phyloP scores from a whole-genome alignment of 352 stramenopile species.

The Phytophthora citricola region DNA sequence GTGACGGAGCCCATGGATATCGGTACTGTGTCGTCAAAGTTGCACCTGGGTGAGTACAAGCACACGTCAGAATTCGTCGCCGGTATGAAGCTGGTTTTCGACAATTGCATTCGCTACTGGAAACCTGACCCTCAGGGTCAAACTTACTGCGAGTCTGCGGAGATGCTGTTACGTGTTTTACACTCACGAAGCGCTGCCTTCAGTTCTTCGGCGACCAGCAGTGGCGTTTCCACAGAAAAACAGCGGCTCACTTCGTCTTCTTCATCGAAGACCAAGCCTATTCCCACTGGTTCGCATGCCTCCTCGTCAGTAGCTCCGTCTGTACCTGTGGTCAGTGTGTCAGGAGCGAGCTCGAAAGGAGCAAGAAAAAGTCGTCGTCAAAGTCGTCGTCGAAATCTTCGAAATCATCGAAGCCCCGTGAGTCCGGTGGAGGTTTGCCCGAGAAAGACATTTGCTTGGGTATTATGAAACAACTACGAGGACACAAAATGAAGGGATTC shows the following conservation, averaged over 20 bases:
- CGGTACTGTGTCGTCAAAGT: constrained; percentile 71
- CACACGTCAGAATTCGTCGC: constrained; percentile 61
- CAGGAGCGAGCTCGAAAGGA: constrained; percentile 35
- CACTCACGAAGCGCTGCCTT: constrained; percentile 58
- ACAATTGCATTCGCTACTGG: constrained; percentile 89
- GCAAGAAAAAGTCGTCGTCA: constrained; percentile 42
- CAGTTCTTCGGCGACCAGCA: constrained; percentile 32
- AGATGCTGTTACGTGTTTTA: constrained; percentile 60
- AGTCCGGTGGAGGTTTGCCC: constrained; percentile 44
- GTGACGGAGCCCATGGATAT: constrained; percentile 87
- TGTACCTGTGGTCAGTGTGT: constrained; percentile 6
- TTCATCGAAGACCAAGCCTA: constrained; percentile 32
- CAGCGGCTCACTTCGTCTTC: constrained; percentile 44
- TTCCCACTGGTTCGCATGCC: constrained; percentile 15
- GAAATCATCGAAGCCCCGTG: constrained; percentile 49
- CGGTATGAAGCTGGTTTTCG: constrained; percentile 82
- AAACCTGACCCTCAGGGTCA: constrained; percentile 75
- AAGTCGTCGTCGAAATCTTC: constrained; percentile 47
- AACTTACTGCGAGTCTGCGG: constrained; percentile 81
- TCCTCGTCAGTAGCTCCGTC: constrained; percentile 13
- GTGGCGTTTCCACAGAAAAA: constrained; percentile 46
- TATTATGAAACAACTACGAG: constrained; percentile 76
- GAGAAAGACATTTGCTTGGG: constrained; percentile 71
- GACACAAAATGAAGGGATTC: constrained; percentile 89
- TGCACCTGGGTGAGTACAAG: constrained; percentile 78